Evolutionary conservation across 805 yeast species (phyloP).

Genomic region (Candida lessepsii): DNA sequence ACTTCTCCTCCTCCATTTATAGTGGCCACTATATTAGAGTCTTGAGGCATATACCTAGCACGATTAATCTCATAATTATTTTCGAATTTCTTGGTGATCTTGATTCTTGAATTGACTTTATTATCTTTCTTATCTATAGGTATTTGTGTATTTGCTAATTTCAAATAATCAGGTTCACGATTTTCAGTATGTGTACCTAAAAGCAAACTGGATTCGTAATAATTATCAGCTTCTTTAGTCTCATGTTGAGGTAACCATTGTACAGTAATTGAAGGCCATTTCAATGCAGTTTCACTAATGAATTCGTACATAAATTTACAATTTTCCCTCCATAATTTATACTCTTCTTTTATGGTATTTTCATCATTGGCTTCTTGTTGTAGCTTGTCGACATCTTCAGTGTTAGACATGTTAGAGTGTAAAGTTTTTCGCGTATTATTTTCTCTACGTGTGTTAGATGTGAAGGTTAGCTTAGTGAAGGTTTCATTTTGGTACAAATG

Average conservation of each 20-base stretch:
- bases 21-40: conserved; percentile 55
- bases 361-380: conserved; percentile 29
- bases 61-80: conserved; percentile 70
- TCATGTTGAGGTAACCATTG: conserved; percentile 65
- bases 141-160: conserved; percentile 59
- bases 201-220: conserved; percentile 50
- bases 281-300: conserved; percentile 73
- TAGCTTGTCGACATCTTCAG: conserved; percentile 4
- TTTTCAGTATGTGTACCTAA: conserved; percentile 77
- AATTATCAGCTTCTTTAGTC: conserved; percentile 19
- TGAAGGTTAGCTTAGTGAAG: no score
- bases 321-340: conserved; percentile 76
- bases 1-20: conserved; percentile 68
- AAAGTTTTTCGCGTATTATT: no score
- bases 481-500: no score
- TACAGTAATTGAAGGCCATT: conserved; percentile 80
- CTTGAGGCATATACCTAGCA: conserved; percentile 68
- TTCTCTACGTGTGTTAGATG: no score
- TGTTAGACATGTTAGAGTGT: neutral
- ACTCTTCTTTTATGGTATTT: conserved; percentile 58
- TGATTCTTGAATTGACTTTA: conserved; percentile 53
- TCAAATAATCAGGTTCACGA: conserved; percentile 62
- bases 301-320: conserved; percentile 82
- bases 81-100: conserved; percentile 57
- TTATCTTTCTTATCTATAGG: conserved; percentile 36